phyloP scores from a whole-genome alignment of 2,329 filamentous ascomycete genomes.

The Elsinoe necatrix region DNA sequence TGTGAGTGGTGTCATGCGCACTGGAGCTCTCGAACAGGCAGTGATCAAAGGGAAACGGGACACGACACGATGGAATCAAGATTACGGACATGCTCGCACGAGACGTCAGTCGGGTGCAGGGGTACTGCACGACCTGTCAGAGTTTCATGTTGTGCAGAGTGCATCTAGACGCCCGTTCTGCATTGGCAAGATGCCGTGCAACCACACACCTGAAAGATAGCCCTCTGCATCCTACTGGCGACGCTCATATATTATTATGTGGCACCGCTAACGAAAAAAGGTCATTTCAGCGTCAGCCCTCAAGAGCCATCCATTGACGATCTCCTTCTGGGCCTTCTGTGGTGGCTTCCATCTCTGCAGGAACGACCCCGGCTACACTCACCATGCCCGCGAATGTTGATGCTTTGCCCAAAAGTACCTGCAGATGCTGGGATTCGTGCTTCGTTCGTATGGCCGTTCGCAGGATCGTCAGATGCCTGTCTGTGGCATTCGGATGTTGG shows the following conservation, averaged over 20 bases:
- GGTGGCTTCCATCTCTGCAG: slow-evolving; percentile 5
- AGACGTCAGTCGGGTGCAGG: slow-evolving; percentile 11
- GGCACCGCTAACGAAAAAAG: neutral
- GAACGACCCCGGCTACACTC: slow-evolving; percentile 9
- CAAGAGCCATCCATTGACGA: neutral
- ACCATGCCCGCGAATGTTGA: neutral
- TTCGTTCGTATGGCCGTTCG: neutral
- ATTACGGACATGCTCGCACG: neutral
- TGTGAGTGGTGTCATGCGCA: neutral
- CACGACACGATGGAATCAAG: slow-evolving; percentile 3
- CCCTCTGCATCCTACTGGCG: neutral
- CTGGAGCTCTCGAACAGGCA: neutral
- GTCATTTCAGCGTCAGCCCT: neutral
- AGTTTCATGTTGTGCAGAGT: slow-evolving; percentile 10
- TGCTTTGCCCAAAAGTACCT: slow-evolving; percentile 12
- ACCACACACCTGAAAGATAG: neutral
- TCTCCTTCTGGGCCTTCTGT: neutral
- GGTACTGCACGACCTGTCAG: slow-evolving; percentile 7
- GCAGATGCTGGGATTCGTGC: neutral
- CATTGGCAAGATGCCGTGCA: slow-evolving; percentile 1
- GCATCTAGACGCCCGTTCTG: neutral
- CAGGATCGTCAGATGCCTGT: neutral
- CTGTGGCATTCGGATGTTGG: slow-evolving; percentile 3
- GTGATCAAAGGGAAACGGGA: neutral
- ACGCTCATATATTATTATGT: neutral